Evolutionary conservation across 2,329 filamentous ascomycete species (phyloP), one percentile per base, ranked within the genome.

Genomic region (Fusarium oligoseptatum): DNA sequence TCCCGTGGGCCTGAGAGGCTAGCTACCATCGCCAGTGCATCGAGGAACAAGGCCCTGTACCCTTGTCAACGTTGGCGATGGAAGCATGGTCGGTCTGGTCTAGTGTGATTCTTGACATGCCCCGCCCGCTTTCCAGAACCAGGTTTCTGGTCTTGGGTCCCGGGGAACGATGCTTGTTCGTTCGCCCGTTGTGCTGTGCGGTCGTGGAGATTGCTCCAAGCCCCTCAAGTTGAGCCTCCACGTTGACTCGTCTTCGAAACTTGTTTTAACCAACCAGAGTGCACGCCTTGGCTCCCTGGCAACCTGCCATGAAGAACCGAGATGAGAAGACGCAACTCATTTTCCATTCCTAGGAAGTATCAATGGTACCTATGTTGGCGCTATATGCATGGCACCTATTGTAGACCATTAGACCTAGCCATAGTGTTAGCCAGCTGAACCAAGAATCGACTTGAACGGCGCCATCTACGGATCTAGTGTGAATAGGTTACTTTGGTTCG

Each of bases 41-140:
- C 43, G 39, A 60, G 7, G 27, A 52, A 36, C 20, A 60, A 45
- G 34, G 41, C 55, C 64, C 39, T 39, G n/a, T 20, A 50, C 37
- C 60, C 60, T 65, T 64, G 56, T 43, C 29, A 32, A n/a, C 32
- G 37, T 52, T 61, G 45, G 48, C 41, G 57, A 71, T 24, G 43
- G 27, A 52, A 32, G 48, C 27, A 48, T 27, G 48, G 60, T 20
- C 48, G 39, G 60, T 29, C 50, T 65, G 67, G 50, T 64, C 55
- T 68, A 68, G 63, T 71, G 67, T 34, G n/a, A 29, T 61, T 48
- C 22, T 39, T 58, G 22, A 60, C 27, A 45, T 43, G 12, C 57
- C 43, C 62, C 41, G 34, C 60, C 45, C 52, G 29, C 39, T 27
- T 45, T 61, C 22, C 7, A 55, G 55, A 43, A 56, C 37, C 63